These are phyloP conservation scores for Chlamydomonas incerta DNA, from an alignment of 139 green algal species.

Conservation along the genomic window DNA sequence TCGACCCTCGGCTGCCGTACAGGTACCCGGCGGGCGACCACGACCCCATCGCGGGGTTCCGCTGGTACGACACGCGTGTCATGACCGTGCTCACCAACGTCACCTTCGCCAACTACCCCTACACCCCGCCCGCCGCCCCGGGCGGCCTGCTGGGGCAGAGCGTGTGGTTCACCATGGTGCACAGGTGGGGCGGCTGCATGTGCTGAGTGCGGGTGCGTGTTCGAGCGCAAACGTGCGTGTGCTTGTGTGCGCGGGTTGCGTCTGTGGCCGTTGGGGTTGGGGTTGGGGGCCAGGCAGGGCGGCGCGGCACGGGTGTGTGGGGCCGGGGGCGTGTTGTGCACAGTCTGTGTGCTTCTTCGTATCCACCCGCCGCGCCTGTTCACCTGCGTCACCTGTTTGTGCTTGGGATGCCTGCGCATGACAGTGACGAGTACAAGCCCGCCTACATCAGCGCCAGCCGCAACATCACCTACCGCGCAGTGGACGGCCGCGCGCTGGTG, in stretches of 20 bases:
- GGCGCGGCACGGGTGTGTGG: too few relatives aligned
- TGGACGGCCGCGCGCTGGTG: constrained; percentile 57
- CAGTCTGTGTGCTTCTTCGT: too few relatives aligned
- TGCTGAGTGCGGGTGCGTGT: too few relatives aligned
- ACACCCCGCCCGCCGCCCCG: constrained; percentile 40
- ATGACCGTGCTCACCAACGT: constrained; percentile 67
- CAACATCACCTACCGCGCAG: constrained; percentile 57
- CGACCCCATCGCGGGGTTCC: constrained; percentile 72
- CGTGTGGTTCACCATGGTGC: constrained; percentile 58
- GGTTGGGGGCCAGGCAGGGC: too few relatives aligned
- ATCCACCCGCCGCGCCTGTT: too few relatives aligned
- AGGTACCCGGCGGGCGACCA: constrained; percentile 55
- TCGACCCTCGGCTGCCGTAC: too few relatives aligned
- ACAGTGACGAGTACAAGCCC: constrained; percentile 71
- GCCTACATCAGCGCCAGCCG: constrained; percentile 45
- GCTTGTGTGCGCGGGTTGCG: neutral
- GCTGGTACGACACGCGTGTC: constrained; percentile 60
- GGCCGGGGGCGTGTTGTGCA: too few relatives aligned
- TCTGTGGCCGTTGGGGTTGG: neutral
- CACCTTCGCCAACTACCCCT: constrained; percentile 69
- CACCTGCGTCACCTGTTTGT: too few relatives aligned
- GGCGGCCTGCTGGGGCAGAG: constrained; percentile 50
- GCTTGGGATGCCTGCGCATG: too few relatives aligned
- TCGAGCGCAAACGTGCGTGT: neutral
- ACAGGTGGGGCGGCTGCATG: constrained; percentile 27